phyloP scores from a whole-genome alignment of 371 early-diverging fungal genomes.

The Apophysomyces variabilis region DNA sequence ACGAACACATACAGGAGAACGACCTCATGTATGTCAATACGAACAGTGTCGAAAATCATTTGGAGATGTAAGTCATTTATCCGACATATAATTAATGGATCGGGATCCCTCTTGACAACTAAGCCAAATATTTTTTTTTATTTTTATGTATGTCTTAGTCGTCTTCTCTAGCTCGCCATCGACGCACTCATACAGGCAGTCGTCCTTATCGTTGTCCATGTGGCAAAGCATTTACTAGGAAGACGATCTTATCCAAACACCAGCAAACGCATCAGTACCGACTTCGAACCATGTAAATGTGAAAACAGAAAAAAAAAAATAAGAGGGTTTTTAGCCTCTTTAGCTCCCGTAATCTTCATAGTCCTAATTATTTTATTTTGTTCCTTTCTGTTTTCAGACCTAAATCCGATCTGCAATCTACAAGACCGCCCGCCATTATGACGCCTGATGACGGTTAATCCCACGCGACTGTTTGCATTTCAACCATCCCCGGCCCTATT shows the following conservation, averaged over 20 bases:
- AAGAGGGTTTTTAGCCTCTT: not conserved
- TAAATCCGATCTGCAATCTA: not conserved
- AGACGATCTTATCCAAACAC: slow-evolving; percentile 21
- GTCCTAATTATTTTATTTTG: too few relatives aligned
- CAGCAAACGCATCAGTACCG: slow-evolving; percentile 14
- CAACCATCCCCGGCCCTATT: slow-evolving; percentile 2
- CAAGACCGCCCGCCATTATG: slow-evolving; percentile 6
- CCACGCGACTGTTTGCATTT: slow-evolving; percentile 8
- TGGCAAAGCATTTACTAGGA: slow-evolving; percentile 23
- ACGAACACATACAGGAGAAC: slow-evolving; percentile 82
- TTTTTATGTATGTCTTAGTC: slow-evolving; percentile 15
- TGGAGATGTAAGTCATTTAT: slow-evolving; percentile 21
- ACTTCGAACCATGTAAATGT: slow-evolving; percentile 2
- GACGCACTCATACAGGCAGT: slow-evolving; percentile 34
- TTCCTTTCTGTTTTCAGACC: not conserved
- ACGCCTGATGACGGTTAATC: not conserved
- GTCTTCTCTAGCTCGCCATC: slow-evolving; percentile 29
- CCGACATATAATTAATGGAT: not conserved
- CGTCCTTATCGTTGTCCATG: slow-evolving; percentile 29
- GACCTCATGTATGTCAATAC: slow-evolving; percentile 76
- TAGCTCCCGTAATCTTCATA: too few relatives aligned
- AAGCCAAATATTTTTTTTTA: too few relatives aligned
- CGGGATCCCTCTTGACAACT: too few relatives aligned
- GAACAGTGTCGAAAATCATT: slow-evolving; percentile 65
- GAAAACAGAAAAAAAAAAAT: not conserved